phyloP scores from a whole-genome alignment of 1,284 basidiomycete genomes.

The Pseudozyma sp. region DNA sequence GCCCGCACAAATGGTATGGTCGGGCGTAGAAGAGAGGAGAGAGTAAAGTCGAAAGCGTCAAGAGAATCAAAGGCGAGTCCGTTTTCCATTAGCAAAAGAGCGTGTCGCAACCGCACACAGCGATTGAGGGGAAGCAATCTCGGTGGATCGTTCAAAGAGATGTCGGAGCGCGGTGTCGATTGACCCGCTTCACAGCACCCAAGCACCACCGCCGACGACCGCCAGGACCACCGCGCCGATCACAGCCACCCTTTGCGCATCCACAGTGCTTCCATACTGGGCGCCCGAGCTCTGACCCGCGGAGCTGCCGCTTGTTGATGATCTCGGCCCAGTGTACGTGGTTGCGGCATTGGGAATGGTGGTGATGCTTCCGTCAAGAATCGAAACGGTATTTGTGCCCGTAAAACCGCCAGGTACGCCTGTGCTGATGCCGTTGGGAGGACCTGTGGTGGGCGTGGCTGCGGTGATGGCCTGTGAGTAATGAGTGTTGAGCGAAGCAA shows the following conservation, averaged over 20 bases:
- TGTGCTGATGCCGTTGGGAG: conserved; percentile 30
- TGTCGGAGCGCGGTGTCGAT: no score
- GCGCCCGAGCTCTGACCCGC: background rate
- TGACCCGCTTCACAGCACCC: conserved; percentile 6
- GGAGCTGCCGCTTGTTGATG: background rate
- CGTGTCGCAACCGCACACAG: no score
- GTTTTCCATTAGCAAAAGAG: no score
- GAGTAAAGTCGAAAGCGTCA: no score
- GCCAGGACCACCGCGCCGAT: conserved; percentile 2
- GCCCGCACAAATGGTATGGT: no score
- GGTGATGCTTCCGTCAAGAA: conserved; percentile 33
- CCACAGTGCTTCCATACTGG: background rate
- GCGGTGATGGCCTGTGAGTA: conserved; percentile 43
- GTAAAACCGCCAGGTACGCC: conserved; percentile 42
- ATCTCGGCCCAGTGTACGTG: conserved; percentile 30
- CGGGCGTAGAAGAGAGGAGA: no score
- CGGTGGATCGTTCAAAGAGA: no score
- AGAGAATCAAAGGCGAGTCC: no score
- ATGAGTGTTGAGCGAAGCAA: conserved; percentile 38
- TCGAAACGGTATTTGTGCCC: conserved; percentile 16
- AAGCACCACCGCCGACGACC: conserved; percentile 18
- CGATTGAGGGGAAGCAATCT: no score
- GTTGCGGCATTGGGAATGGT: conserved; percentile 49
- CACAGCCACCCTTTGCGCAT: background rate
- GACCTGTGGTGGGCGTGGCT: conserved; percentile 37